Evolutionary conservation across 192 early-diverging fungal genomes (phyloP).

Genomic region (Backusella sp.): DNA sequence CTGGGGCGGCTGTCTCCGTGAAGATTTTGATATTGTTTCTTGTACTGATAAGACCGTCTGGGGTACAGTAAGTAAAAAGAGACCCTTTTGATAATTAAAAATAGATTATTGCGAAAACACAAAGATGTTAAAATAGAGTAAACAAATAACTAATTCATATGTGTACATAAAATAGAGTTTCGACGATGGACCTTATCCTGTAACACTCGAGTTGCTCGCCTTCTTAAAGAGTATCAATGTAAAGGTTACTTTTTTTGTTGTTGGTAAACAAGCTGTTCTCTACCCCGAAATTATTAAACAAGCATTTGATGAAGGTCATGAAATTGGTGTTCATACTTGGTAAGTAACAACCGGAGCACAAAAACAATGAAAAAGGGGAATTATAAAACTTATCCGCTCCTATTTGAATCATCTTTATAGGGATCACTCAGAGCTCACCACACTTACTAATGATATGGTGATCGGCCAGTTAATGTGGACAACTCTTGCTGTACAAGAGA

Average conservation of each 20-base stretch:
- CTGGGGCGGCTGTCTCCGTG: conserved; percentile 41
- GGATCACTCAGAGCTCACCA: conserved; percentile 58
- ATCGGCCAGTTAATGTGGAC: conserved; percentile 70
- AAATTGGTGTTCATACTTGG: conserved; percentile 45
- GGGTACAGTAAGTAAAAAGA: conserved; percentile 29
- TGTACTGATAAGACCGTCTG: conserved; percentile 48
- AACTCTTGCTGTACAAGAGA: conserved; percentile 49
- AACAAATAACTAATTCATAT: background rate
- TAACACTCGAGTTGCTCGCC: conserved; percentile 40
- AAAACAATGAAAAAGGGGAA: background rate
- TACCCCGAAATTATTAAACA: conserved; percentile 38
- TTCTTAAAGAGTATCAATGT: conserved; percentile 35
- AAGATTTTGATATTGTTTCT: conserved; percentile 31
- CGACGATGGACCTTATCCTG: conserved; percentile 52
- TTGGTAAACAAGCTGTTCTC: conserved; percentile 50
- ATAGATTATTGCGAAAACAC: background rate
- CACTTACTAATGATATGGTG: conserved; percentile 63
- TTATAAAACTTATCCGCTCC: background rate
- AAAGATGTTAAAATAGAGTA: background rate
- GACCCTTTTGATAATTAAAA: background rate
- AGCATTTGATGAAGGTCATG: conserved; percentile 36
- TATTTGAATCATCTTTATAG: background rate
- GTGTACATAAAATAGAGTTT: conserved; percentile 32
- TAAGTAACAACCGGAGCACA: background rate
- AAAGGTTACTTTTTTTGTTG: conserved; percentile 55